These are phyloP conservation scores for Rachicladosporium sp. DNA, from an alignment of 2,329 filamentous ascomycete genomes.

Conservation along the genomic window DNA sequence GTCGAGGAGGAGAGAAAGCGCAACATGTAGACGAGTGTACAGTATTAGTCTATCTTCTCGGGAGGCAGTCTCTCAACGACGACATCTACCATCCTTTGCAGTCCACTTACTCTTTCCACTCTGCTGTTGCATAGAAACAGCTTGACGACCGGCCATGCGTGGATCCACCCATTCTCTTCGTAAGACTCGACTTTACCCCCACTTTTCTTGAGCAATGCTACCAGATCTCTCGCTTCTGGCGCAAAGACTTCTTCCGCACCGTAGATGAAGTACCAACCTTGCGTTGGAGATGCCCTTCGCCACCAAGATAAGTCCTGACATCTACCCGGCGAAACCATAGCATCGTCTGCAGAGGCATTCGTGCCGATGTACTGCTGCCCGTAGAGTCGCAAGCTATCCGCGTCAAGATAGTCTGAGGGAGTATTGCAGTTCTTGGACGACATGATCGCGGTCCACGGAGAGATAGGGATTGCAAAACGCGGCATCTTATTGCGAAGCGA, in stretches of 20 bases:
- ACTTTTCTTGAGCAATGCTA: slow-evolving; percentile 42
- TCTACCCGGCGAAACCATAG: slow-evolving; percentile 56
- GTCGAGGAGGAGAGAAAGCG: slow-evolving; percentile 16
- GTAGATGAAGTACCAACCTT: slow-evolving; percentile 59
- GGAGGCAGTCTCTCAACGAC: slow-evolving; percentile 17
- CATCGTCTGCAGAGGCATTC: slow-evolving; percentile 38
- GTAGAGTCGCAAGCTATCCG: slow-evolving; percentile 53
- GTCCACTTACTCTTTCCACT: slow-evolving; percentile 34
- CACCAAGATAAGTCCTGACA: slow-evolving; percentile 56
- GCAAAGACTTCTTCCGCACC: slow-evolving; percentile 69
- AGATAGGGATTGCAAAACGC: slow-evolving; percentile 59
- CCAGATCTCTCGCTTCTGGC: slow-evolving; percentile 52
- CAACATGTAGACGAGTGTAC: too few species aligned
- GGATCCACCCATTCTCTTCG: slow-evolving; percentile 55
- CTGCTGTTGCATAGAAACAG: slow-evolving; percentile 41
- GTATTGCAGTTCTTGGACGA: slow-evolving; percentile 57
- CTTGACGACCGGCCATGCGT: slow-evolving; percentile 69
- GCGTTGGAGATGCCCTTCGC: slow-evolving; percentile 51
- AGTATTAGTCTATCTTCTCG: too few species aligned
- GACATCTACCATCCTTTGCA: slow-evolving; percentile 32
- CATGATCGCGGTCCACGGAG: slow-evolving; percentile 66
- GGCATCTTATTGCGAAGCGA: slow-evolving; percentile 36
- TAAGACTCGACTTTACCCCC: slow-evolving; percentile 44
- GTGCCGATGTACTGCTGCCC: slow-evolving; percentile 55
- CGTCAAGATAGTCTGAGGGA: slow-evolving; percentile 62